A percentile compares a stretch with the other conserved stretches of the same genome.
Conservation (phyloP, 2,329 filamentous ascomycete genomes). For the Diaporthe velutina region DNA sequence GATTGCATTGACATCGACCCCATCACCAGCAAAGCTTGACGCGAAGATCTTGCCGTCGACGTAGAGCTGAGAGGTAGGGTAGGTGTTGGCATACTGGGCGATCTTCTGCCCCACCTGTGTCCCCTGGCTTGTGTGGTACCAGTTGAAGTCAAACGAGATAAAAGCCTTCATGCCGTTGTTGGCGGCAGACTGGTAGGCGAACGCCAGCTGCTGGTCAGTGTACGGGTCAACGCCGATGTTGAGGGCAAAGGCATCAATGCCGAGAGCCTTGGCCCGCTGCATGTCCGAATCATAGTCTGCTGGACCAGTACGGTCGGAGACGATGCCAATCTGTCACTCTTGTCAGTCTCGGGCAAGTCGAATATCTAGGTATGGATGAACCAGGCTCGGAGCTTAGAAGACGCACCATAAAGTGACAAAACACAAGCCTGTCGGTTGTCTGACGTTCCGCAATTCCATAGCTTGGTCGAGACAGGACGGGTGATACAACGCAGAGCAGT, state of each 20-base stretch:
- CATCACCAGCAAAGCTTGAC: constrained; percentile 65
- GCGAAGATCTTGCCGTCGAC: constrained; percentile 64
- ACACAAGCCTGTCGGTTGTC: constrained; percentile 49
- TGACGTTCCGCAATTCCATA: not conserved
- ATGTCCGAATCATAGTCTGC: constrained; percentile 57
- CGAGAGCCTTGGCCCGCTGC: constrained; percentile 42
- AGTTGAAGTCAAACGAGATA: constrained; percentile 68
- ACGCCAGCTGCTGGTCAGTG: constrained; percentile 59
- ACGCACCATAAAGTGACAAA: constrained; percentile 55
- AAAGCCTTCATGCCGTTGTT: constrained; percentile 65
- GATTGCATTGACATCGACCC: constrained; percentile 57
- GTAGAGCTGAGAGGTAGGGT: constrained; percentile 58
- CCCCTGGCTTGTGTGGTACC: constrained; percentile 54
- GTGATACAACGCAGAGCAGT: not conserved
- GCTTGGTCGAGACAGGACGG: not conserved
- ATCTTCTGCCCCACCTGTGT: constrained; percentile 59
- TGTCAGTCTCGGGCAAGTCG: not conserved
- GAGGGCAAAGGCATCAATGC: constrained; percentile 49
- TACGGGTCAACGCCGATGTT: constrained; percentile 53
- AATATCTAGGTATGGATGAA: not conserved
- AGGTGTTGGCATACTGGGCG: constrained; percentile 55
- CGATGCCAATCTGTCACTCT: constrained; percentile 54
- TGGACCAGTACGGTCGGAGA: constrained; percentile 55
- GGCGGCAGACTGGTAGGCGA: constrained; percentile 63
- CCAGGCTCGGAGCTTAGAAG: not conserved